phyloP scores from a whole-genome alignment of 345 rosid species.

The Salix viminalis region DNA sequence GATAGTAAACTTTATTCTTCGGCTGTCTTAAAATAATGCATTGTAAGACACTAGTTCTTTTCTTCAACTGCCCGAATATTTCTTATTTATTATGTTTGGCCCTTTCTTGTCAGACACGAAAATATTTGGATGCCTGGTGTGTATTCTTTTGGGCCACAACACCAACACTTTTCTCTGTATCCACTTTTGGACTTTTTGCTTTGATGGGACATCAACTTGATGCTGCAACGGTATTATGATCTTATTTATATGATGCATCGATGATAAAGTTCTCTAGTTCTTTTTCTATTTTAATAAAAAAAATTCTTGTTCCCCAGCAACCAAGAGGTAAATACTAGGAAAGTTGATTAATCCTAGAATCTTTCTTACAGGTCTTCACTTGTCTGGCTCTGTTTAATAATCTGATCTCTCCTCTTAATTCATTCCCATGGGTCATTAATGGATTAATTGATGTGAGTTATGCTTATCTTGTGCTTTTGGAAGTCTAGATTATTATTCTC shows the following conservation, averaged over 20 bases:
- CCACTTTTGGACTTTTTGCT: constrained; percentile 75
- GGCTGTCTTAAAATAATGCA: background rate
- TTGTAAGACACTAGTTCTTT: constrained; percentile 7
- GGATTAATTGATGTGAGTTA: constrained; percentile 87
- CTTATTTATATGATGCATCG: background rate
- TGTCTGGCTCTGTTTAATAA: constrained; percentile 86
- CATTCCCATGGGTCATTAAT: constrained; percentile 96
- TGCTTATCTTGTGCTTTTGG: constrained; percentile 11
- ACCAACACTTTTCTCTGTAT: constrained; percentile 83
- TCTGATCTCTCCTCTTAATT: constrained; percentile 87
- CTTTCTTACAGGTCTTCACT: constrained; percentile 71
- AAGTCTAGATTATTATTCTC: constrained; percentile 1
- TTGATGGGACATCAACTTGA: constrained; percentile 94
- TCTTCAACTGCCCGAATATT: background rate
- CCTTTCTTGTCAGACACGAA: constrained; percentile 56
- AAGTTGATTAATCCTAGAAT: constrained; percentile 11
- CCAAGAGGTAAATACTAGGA: background rate
- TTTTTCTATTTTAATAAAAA: background rate
- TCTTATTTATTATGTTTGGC: constrained; percentile 9
- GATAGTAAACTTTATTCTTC: constrained; percentile 12
- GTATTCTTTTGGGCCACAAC: constrained; percentile 98
- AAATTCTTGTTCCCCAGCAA: background rate
- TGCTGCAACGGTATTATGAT: constrained; percentile 70
- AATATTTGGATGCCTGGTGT: constrained; percentile 97
- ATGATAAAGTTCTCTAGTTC: constrained; percentile 2